Evolutionary conservation across 768 basidiomycete genomes (phyloP), one percentile per base, ranked within the genome.

Genomic region (Daedaleopsis nitida): DNA sequence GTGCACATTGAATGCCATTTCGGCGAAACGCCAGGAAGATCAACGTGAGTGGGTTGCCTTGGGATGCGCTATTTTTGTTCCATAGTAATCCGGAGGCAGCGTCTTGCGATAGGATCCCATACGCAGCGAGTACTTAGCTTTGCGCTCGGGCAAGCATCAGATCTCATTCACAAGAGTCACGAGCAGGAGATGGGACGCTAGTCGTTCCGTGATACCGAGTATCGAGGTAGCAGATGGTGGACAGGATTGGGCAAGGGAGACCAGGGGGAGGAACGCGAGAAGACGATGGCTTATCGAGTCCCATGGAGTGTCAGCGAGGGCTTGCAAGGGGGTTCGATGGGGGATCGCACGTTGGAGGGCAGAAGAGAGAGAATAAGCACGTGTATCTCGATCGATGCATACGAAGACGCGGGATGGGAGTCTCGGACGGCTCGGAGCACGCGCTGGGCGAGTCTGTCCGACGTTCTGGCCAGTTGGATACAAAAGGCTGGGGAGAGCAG

Each of bases 311-410:
- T 32, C 27, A 7, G 19, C 14, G 24, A 24, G 9, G 11, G 45
- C 44, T 8, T 37, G 19, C 6, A 19, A 16, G 51, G 32, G 45
- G 52, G 23, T 48, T 47, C 42, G 17, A 39, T 16, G 38, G 23
- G 19, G 62, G 53, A 55, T 58, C 62, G 62, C 62, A 63, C 62
- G 62, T 63, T 63, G 53, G 62, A 58, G 34, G 62, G 48, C 16
- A 32, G 49, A 37, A 37, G 39, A 51, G 42, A 17, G 53, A 43
- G 62, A 63, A 42, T 42, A 42, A 50, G 62, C 62, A 63, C 62
- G 62, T 63, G 62, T 58, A 35, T 49, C 27, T 11, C 34, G 27
- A 58, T 63, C 57, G 52, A 59, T 59, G 53, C 32, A 16, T 5
- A 11, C 35, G 3, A 45, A n/a, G n/a, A 11, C 43, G 57, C 44